Evolutionary conservation across 768 basidiomycete species (phyloP), one percentile per base, ranked within the genome.

Genomic region (Tylopilus sp.): DNA sequence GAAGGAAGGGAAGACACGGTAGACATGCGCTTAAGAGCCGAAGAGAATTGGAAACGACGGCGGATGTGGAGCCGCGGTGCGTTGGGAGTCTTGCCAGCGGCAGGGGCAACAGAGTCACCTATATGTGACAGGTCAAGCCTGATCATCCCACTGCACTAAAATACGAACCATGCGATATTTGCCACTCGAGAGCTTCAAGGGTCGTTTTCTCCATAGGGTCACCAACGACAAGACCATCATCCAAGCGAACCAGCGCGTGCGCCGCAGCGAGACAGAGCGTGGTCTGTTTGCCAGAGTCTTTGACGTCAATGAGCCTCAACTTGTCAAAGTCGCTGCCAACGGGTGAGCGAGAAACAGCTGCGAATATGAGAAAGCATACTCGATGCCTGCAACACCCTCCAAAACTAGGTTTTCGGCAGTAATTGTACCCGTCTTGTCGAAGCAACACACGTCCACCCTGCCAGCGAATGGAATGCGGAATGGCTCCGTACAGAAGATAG

Each of bases 121-220:
- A 48, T 46, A 19, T 30, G 14, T 21, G 13, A 12, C 10, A 4
- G 26, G 16, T 63, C 40, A 56, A 46, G 38, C 45, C 13, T 11
- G n/a, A 44, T 28, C 5, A 45, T 1, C 6, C 40, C 12, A 14
- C 26, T 17, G 26, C 17, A 13, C 12, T 28, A 33, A 40, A 28
- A 31, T 19, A 53, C 74, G 45, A 47, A 82, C 89, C 89, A 72
- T 84, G 83, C 11, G 69, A 74, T 36, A 98, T 69, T 53, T 83
- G 84, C 96, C 97, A 98, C 44, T 91, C 86, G 26, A 99, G 78
- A 3, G 92, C 87, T 55, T 91, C 89, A 8, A 98, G 76, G 0
- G 97, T 96, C 1, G 91, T 95, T 74, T 95, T 94, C 72, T 99
- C 97, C 97, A 99, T 99, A 0, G 97, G 97, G 67, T 99, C 97